Evolutionary conservation across 495 filamentous ascomycete species (phyloP), one percentile per base, ranked within the genome.

Genomic region (Neurospora sp.): DNA sequence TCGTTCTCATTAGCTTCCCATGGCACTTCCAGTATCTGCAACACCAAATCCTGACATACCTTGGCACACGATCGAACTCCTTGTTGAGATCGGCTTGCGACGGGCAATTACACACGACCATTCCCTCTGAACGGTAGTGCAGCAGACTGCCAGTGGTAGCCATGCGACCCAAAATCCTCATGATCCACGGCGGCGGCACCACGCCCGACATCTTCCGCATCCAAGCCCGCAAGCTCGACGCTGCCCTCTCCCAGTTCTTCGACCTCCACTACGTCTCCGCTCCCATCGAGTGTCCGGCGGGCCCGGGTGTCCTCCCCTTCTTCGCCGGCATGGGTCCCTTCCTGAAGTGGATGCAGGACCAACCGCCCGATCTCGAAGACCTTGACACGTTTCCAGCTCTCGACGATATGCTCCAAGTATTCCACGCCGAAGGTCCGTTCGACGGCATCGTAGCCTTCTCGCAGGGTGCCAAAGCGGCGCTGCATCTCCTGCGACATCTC

Each of bases 361-460:
- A 20, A 6, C 7, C 39, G 2, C 20, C 39, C 7, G 40, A 37
- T 11, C 27, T 68, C 10, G 73, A 75, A 27, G 40, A 76, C 0
- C 70, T 72, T 3, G 72, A 75, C 61, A 35, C 70, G 16, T 53
- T 31, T 16, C 41, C 38, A 1, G 68, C 59, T n/a, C 72, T 78
- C 1, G 46, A 53, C 1, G 16, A 66, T 7, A 59, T 78, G 10
- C 70, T 75, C 6, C 38, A 35, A 11, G 35, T 68, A 5, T 73
- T 73, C 59, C 44, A 70, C 14, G 11, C 37, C 22, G 38, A 78
- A 12, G 77, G 76, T 1, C 76, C 76, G 0, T 76, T 79, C 37
- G 77, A 79, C 1, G 79, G 79, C 11, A n/a, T 81, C 5, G 69
- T 81, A 0, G 79, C 71, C 37, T 80, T 81, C 38, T 80, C 79